Evolutionary conservation across 176 grass and related monocot genomes (phyloP).

Genomic region (Phoenix roebelenii): DNA sequence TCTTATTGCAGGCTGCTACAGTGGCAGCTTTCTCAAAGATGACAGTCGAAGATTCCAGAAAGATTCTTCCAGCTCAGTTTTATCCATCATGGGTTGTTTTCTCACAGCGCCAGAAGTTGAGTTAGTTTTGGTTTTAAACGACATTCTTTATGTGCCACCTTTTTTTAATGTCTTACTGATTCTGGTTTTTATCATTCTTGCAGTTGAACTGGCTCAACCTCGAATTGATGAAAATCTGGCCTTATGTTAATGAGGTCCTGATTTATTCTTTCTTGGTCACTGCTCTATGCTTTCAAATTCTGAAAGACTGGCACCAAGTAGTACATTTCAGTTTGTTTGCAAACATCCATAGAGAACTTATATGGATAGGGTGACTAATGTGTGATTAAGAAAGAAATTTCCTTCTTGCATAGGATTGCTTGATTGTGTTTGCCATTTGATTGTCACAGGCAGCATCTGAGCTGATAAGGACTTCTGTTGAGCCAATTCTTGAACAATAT

Average conservation of each 20-base stretch:
- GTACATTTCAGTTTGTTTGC: too few species aligned
- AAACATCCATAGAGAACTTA: too few species aligned
- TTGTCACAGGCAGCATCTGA: conserved; percentile 84
- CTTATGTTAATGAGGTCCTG: conserved; percentile 74
- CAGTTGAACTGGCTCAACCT: conserved; percentile 94
- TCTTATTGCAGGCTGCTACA: conserved; percentile 37
- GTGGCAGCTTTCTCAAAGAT: conserved; percentile 64
- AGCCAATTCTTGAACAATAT: conserved; percentile 96
- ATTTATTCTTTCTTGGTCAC: conserved; percentile 12
- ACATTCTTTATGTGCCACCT: neutral
- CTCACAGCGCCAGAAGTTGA: conserved; percentile 82
- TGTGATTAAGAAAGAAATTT: too few species aligned
- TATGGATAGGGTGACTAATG: too few species aligned
- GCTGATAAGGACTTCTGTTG: conserved; percentile 80
- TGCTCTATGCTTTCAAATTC: conserved; percentile 9
- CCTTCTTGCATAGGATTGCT: too few species aligned
- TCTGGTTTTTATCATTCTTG: conserved; percentile 12
- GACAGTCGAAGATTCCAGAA: conserved; percentile 65
- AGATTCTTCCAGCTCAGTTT: conserved; percentile 57
- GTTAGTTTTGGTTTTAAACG: conserved; percentile 11
- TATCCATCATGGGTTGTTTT: conserved; percentile 98
- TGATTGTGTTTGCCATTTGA: conserved; percentile 7
- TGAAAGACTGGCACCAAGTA: neutral
- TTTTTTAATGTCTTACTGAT: conserved; percentile 32
- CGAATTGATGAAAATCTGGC: conserved; percentile 81